Base-by-base conservation (phyloP, 306 rosid genomes). In the Medicago arabica region DNA sequence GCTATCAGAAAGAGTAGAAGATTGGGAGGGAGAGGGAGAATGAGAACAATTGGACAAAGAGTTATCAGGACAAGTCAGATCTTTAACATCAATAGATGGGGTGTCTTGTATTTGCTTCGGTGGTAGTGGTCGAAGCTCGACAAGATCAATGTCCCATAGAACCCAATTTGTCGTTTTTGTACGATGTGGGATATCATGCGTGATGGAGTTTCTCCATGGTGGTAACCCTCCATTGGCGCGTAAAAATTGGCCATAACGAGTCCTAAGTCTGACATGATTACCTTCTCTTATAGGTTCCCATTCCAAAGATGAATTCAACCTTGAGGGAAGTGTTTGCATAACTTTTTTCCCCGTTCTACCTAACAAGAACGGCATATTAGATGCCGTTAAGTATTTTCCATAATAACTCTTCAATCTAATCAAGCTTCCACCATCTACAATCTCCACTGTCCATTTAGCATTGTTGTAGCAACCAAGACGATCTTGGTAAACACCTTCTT, bases 261-360 rank as follows among this genome's bases (percentile, higher is more conserved):
- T 89, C 85, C 21, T 89, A 8, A 93, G 87, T 63, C 87, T 79
- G 10, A 93, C 84, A 8, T 79, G 91, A n/a, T 58, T 36, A 2
- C 89, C 91, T 9, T 89, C 89, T 23, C 87, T 76, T 4, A 89
- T 39, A 23, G 97, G 95, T 69, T 93, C 97, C 98, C 98, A 93
- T 67, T 81, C 90, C 34, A 87, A 6, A 17, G 97, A 90, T 0
- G 95, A 84, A 80, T 89, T 76, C 17, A 89, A 76, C 10, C 82
- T 77, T 10, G 62, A 5, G 0, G 97, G 95, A 18, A 81, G 46
- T 0, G 89, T 86, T 75, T 93, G 97, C 4, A 85, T 7, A 55
- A 93, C 97, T 79, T 90, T 90, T 75, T 89, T 89, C 10, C 97
- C 98, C 1, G 86, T 80, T 67, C 84, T 70, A 1, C 97, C 93